Base-by-base conservation (phyloP, 2,329 filamentous ascomycete genomes). In the Trichophyton equinum region DNA sequence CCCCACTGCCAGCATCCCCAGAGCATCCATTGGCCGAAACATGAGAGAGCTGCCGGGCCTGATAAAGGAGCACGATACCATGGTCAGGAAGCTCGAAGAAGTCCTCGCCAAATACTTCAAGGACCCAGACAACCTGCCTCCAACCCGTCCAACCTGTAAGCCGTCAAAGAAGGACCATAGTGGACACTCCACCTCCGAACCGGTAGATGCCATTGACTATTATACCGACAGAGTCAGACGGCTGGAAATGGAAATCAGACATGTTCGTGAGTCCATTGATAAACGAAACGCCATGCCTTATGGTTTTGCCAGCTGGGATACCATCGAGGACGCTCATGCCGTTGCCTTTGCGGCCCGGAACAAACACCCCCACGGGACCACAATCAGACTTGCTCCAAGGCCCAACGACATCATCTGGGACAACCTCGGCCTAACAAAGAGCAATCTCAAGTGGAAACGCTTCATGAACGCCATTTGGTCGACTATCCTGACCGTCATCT, bases 331-430 rank as follows among this genome's bases (percentile, higher is more conserved):
- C 67, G 90, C 94, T 0, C 94, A 99, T 70, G 83, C 83, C 20
- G 91, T 95, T 64, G 94, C 91, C 9, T 95, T 88, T 74, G 82
- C 85, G 8, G 84, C 87, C 22, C 87, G 88, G 62, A 88, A 85
- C 57, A 94, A 94, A 77, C 87, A 87, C 67, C 89, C 89, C 0
- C 81, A 88, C 46, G 89, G 89, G 4, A 85, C 90, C 0, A 88
- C 82, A 0, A 83, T 99, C 60, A 80, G 77, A 4, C 80, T 97
- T 13, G 91, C 94, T 0, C 91, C 94, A 1, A 84, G 85, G 62
- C 92, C 94, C 2, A 90, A 88, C 70, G 92, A 97, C 71, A 83
- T 99, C 59, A 95, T 99, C 65, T 99, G 94, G 94, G 87, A 90
- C 71, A 99, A 99, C 69, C 82, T 99, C 77, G 81, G 84, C 4